Base-by-base conservation (phyloP, 2,329 filamentous ascomycete genomes). In the Trichoderma atrobrunneum region DNA sequence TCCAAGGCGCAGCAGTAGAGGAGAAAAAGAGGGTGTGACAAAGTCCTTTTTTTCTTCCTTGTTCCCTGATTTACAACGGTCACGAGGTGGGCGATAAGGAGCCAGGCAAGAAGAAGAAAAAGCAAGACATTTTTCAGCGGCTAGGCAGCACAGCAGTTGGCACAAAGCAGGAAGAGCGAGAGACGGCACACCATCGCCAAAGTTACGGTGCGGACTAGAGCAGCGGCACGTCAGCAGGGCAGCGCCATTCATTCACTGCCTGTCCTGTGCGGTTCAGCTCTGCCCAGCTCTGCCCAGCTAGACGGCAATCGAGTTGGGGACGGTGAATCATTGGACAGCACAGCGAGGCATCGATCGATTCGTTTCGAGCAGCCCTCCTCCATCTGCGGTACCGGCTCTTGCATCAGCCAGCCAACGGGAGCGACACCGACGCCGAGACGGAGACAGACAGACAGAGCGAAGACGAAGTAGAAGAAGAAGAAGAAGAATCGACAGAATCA, bases 11-110 rank as follows among this genome's bases (percentile, higher is more conserved):
- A 68, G 36, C 65, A 54, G n/a, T 10, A 54, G 48, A 54, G 48
- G 26, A 11, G 21, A 62, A 69, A 69, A 61, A 62, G 39, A 51
- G 57, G 66, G 36, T 70, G 66, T 70, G 65, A 70, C 39, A 12
- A 26, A 59, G n/a, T 57, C 12, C 18, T 21, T 36, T 39, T 61
- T n/a, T 51, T 51, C 0, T 54, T 24, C 18, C 11, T 51, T 51
- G 18, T 51, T 51, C 48, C 48, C 48, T 24, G 34, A 32, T 16
- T 67, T 59, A 36, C 64, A 30, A 51, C 28, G 57, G 66, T 70
- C 66, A 70, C 66, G 66, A 62, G 66, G 66, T 18, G 21, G 24
- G 48, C 57, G 66, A 70, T 70, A 70, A 70, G 66, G 36, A 54
- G 18, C 16, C 54, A 57, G 16, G 28, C 57, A 60, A 32, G 30